Percentiles rank a stretch among this genome's conserved stretches.
phyloP scores from a whole-genome alignment of 1,139 yeast species.

The Suhomyces coccinellae region DNA sequence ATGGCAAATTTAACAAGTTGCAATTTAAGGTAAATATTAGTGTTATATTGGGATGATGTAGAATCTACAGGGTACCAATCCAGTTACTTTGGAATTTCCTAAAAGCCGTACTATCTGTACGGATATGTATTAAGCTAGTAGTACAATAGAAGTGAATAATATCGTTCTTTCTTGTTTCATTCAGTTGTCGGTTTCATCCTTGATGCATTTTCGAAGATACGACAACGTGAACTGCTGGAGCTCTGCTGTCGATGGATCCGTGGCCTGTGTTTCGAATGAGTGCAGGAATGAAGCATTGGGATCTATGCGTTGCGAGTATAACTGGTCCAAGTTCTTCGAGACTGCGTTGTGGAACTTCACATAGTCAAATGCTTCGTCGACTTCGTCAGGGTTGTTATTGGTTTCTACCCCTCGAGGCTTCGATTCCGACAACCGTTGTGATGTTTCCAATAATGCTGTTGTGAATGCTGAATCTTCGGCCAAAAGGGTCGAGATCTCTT shows the following conservation, averaged over 20 bases:
- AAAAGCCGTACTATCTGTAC: too few species aligned
- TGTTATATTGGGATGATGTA: too few species aligned
- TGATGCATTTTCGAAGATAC: constrained; percentile 33
- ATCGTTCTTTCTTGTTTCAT: not conserved
- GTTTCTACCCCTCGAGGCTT: not conserved
- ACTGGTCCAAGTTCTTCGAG: constrained; percentile 23
- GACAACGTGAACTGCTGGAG: constrained; percentile 31
- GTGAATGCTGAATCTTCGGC: constrained; percentile 38
- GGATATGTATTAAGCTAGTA: not conserved
- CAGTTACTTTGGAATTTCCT: too few species aligned
- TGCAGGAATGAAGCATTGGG: constrained; percentile 13
- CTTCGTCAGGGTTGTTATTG: not conserved
- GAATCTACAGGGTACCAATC: too few species aligned
- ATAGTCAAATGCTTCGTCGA: constrained; percentile 23
- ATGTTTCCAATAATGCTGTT: constrained; percentile 29
- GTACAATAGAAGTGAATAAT: not conserved
- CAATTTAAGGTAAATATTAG: too few species aligned
- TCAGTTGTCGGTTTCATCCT: constrained; percentile 18
- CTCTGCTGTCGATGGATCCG: constrained; percentile 22
- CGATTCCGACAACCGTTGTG: constrained; percentile 15
- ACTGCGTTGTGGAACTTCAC: constrained; percentile 30
- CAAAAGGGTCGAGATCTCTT: constrained; percentile 36
- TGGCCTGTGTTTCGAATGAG: constrained; percentile 11
- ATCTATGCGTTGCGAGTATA: constrained; percentile 23
- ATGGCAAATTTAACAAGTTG: too few species aligned